phyloP scores from a whole-genome alignment of 768 basidiomycete genomes.

The Macrolepiota dolichaula region DNA sequence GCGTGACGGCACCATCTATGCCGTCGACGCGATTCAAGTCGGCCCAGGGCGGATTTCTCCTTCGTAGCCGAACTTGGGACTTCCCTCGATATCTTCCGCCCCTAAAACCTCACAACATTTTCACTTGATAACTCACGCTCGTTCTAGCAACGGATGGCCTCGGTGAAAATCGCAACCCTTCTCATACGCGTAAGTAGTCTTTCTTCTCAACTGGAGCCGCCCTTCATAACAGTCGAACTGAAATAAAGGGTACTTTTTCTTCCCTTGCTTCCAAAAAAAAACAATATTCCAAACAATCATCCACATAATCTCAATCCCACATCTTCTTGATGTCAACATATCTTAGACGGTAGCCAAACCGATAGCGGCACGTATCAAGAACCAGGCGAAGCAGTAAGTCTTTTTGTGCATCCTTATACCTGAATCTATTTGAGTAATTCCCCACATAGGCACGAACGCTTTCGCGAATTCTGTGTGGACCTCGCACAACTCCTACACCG shows the following conservation, averaged over 20 bases:
- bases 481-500: slow-evolving; percentile 80
- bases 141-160: slow-evolving; percentile 8
- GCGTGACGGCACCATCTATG: not conserved
- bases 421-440: not conserved
- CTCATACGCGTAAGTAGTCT: slow-evolving; percentile 8
- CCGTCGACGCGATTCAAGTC: not conserved
- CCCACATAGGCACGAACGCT: slow-evolving; percentile 55
- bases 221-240: slow-evolving; percentile 7
- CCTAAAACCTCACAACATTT: not conserved
- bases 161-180: slow-evolving; percentile 14
- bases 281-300: not conserved
- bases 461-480: slow-evolving; percentile 65
- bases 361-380: slow-evolving; percentile 64
- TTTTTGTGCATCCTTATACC: not conserved
- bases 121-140: not conserved
- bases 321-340: not conserved
- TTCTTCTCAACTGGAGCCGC: not conserved
- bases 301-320: not conserved
- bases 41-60: not conserved
- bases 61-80: not conserved
- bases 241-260: slow-evolving; percentile 8
- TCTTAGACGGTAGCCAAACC: slow-evolving; percentile 81
- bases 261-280: not conserved
- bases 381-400: slow-evolving; percentile 69
- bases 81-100: not conserved